Evolutionary conservation across 768 basidiomycete genomes (phyloP).

Genomic region (Mycena polygramma): DNA sequence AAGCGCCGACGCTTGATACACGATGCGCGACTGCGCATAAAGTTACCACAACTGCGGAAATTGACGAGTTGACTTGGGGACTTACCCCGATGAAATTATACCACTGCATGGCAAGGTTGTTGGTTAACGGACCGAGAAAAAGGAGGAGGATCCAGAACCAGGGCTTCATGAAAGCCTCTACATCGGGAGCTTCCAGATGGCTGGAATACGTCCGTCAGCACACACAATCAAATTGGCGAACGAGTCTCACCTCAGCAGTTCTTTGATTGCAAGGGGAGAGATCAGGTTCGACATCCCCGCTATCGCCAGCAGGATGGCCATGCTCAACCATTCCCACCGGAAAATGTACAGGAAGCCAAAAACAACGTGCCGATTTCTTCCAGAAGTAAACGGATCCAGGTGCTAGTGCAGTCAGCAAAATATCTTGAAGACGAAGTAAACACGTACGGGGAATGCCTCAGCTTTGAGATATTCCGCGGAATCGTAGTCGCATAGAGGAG

Average conservation of each 20-base stretch:
- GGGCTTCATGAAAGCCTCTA: conserved; percentile 63
- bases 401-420: neutral
- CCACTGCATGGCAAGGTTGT: conserved; percentile 63
- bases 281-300: conserved; percentile 45
- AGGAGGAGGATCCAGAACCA: conserved; percentile 77
- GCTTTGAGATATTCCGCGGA: conserved; percentile 39
- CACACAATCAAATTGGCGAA: neutral
- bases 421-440: neutral
- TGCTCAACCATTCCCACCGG: conserved; percentile 40
- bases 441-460: conserved; percentile 46
- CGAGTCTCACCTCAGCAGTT: conserved; percentile 50
- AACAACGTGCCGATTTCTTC: conserved; percentile 41
- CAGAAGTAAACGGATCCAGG: conserved; percentile 20
- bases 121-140: conserved; percentile 60
- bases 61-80: neutral
- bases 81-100: conserved; percentile 62
- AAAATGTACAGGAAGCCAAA: conserved; percentile 58
- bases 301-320: conserved; percentile 44
- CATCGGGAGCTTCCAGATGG: conserved; percentile 68
- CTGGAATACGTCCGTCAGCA: conserved; percentile 42
- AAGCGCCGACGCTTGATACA: conserved; percentile 62
- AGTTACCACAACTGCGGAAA: conserved; percentile 44
- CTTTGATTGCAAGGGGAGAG: conserved; percentile 56
- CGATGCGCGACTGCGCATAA: conserved; percentile 59
- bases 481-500: conserved; percentile 75